Conservation (phyloP, 2,329 filamentous ascomycete genomes). For the Alternaria sp. region DNA sequence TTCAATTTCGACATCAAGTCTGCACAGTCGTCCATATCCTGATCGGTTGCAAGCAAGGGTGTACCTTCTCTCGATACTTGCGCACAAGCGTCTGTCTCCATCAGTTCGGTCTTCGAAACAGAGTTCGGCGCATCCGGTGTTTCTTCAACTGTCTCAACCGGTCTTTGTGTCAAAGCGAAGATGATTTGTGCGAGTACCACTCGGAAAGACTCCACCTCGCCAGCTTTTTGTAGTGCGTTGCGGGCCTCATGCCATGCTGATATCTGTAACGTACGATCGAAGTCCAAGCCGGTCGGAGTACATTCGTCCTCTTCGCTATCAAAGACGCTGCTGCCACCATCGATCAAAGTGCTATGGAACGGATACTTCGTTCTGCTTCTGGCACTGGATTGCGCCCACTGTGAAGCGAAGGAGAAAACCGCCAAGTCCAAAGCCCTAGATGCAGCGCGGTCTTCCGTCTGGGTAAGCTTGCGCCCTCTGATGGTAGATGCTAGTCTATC, state of each 20-base stretch:
- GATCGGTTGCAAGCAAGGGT: conserved; percentile 13
- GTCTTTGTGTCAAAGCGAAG: conserved; percentile 56
- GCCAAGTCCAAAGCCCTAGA: conserved; percentile 58
- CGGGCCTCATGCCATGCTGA: conserved; percentile 55
- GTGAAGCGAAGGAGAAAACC: conserved; percentile 63
- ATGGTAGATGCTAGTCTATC: conserved; percentile 55
- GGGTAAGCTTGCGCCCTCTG: conserved; percentile 53
- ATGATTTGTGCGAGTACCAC: conserved; percentile 57
- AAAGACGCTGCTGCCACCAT: conserved; percentile 19
- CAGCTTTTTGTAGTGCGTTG: conserved; percentile 48
- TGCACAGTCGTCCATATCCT: conserved; percentile 35
- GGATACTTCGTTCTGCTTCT: conserved; percentile 42
- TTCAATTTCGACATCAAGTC: conserved; percentile 43
- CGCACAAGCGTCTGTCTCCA: neutral
- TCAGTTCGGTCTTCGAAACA: neutral
- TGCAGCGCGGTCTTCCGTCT: conserved; percentile 55
- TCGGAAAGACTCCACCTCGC: conserved; percentile 56
- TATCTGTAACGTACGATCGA: conserved; percentile 51
- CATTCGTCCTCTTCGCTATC: conserved; percentile 8
- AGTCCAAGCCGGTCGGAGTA: conserved; percentile 21
- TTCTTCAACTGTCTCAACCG: conserved; percentile 34
- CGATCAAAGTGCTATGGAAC: conserved; percentile 26
- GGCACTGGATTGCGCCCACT: conserved; percentile 54
- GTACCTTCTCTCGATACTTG: neutral
- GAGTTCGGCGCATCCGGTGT: neutral